Percentiles rank a stretch among this genome's conserved stretches.
Evolutionary conservation across 1,284 basidiomycete genomes (phyloP).

Genomic region (Inonotus hispidus): DNA sequence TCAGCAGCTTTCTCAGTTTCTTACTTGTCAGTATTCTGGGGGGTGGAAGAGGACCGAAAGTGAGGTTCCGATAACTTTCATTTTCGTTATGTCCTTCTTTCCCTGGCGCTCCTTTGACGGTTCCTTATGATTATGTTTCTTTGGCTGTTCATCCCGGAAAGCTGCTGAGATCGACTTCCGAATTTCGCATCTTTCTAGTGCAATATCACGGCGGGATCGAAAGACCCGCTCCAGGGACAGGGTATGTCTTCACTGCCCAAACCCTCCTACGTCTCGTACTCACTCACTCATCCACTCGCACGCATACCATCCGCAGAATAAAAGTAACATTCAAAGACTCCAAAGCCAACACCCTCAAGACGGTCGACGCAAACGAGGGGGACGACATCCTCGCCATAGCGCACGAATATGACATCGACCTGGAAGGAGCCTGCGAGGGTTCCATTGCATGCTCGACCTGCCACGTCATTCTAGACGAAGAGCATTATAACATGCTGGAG

Average conservation of each 20-base stretch:
- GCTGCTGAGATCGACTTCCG: too few species aligned
- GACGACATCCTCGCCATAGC: slow-evolving; percentile 90
- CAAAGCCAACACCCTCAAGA: slow-evolving; percentile 79
- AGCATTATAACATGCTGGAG: slow-evolving; percentile 80
- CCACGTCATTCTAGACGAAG: slow-evolving; percentile 84
- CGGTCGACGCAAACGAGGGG: slow-evolving; percentile 89
- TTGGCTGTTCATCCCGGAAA: neutral
- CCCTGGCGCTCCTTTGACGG: neutral
- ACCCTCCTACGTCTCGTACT: too few species aligned
- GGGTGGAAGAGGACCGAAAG: neutral
- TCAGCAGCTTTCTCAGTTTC: neutral
- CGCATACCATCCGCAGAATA: slow-evolving; percentile 51
- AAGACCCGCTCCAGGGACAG: slow-evolving; percentile 53
- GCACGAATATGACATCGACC: slow-evolving; percentile 94
- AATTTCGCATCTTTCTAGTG: slow-evolving; percentile 21
- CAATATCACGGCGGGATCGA: slow-evolving; percentile 37
- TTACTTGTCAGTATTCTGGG: neutral
- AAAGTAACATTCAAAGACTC: slow-evolving; percentile 88
- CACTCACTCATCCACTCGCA: too few species aligned
- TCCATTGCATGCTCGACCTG: slow-evolving; percentile 98
- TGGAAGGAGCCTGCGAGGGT: slow-evolving; percentile 98
- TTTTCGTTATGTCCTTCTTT: neutral
- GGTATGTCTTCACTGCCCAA: too few species aligned
- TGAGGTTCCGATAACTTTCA: too few species aligned
- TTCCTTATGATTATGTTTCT: neutral